A percentile compares a stretch with the other conserved stretches of the same genome.
These are phyloP conservation scores for Haplosporangium sp. DNA, from an alignment of 371 early-diverging fungal species.

Conservation along the genomic window DNA sequence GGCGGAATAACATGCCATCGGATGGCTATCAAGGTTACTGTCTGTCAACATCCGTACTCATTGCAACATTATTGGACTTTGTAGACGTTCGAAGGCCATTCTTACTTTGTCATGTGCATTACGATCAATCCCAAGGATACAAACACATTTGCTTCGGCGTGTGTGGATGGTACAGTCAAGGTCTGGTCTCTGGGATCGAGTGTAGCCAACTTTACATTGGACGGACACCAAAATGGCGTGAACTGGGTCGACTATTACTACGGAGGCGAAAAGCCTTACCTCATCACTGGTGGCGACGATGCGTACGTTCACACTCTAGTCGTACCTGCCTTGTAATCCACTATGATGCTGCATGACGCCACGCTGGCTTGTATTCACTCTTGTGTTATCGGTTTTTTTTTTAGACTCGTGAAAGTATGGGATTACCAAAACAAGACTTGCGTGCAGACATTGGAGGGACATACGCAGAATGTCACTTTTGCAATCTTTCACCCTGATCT, in stretches of 20 bases:
- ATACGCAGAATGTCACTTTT: slow-evolving; percentile 95
- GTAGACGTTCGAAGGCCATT: slow-evolving; percentile 96
- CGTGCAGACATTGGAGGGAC: slow-evolving; percentile 97
- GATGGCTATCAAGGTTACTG: no score
- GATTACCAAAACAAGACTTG: slow-evolving; percentile 99
- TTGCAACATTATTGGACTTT: neutral
- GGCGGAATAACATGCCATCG: neutral
- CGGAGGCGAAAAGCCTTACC: slow-evolving; percentile 95
- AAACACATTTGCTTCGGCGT: slow-evolving; percentile 98
- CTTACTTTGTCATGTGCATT: slow-evolving; percentile 97
- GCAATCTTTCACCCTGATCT: slow-evolving; percentile 97
- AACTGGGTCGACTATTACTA: slow-evolving; percentile 97
- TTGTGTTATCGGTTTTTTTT: no score
- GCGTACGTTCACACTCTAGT: no score
- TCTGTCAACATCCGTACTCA: no score
- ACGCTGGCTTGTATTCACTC: no score
- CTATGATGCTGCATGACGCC: no score
- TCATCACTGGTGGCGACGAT: slow-evolving; percentile 95
- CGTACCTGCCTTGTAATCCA: no score
- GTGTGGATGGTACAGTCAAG: slow-evolving; percentile 94
- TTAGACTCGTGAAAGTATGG: slow-evolving; percentile 95
- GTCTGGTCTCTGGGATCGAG: slow-evolving; percentile 89
- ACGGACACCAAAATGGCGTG: slow-evolving; percentile 96
- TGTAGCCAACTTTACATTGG: slow-evolving; percentile 92
- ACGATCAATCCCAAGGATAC: slow-evolving; percentile 97